Evolutionary conservation across 305 asterid genomes (phyloP), one percentile per base, ranked within the genome.

Genomic region (Nicotiana rustica): DNA sequence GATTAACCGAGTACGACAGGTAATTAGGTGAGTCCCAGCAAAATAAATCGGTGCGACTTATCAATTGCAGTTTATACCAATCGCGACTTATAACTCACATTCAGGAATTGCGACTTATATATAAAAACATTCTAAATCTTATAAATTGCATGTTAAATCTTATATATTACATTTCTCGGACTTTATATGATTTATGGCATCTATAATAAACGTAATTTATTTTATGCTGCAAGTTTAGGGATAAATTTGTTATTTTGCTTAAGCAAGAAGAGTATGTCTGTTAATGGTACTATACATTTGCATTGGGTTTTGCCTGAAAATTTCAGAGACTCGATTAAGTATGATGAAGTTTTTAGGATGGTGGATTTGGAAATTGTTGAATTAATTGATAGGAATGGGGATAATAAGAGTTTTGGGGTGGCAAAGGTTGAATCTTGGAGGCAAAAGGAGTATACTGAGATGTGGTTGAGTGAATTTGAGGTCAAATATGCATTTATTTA

Each of bases 381-480:
- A 66, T 83, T 94, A 85, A 88, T 91, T 38, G 88, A 85, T 69
- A 77, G 83, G 87, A 73, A 86, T 81, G 78, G 12, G n/a, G 44
- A 1, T 36, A 83, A 79, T 66, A 73, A 5, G 76, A 82, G 75
- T 65, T 85, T 75, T 66, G 7, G 67, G 21, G 85, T 87, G 38
- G 95, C 95, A 3, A 88, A 91, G 87, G 88, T 93, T 29, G 99
- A 94, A 81, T 84, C 87, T 61, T 96, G 99, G 98, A 90, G 98
- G 65, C 93, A 90, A 65, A 91, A 13, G 66, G 97, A 94, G 85
- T 96, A 88, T 77, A 87, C 18, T 44, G 95, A 92, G 87, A 92
- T 89, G 83, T 96, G 97, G 98, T 82, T 96, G 87, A 92, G 99
- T 62, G 99, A 92, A 77, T 96, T 90, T n/a, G 98, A 94, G 90